Evolutionary conservation across 108 stramenopile species (phyloP).

Genomic region (Cyclotella atomus): DNA sequence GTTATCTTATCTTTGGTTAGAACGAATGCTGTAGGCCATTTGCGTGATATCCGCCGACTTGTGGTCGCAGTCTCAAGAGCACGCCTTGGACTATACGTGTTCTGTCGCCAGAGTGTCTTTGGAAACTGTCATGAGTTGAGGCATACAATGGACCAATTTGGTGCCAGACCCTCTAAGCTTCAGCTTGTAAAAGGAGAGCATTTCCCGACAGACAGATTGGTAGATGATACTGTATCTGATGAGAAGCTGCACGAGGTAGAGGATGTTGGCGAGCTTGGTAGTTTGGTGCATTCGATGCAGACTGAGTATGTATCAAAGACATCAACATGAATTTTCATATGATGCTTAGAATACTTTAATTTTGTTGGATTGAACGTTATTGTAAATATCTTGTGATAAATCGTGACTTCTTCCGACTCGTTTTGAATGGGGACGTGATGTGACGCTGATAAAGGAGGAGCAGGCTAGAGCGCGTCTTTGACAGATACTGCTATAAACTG

Average conservation of each 20-base stretch:
- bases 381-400: too few species aligned
- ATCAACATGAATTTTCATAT: not conserved
- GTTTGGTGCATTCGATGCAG: conserved; percentile 84
- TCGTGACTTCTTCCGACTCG: too few species aligned
- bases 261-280: conserved; percentile 74
- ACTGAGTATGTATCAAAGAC: conserved; percentile 33
- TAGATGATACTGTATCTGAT: conserved; percentile 45
- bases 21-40: conserved; percentile 92
- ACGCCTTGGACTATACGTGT: conserved; percentile 95
- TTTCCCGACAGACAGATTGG: conserved; percentile 60
- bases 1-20: conserved; percentile 95
- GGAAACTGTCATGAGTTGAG: conserved; percentile 75
- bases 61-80: conserved; percentile 97
- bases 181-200: conserved; percentile 77
- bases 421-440: too few species aligned
- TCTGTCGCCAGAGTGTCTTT: conserved; percentile 79
- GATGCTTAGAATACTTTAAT: too few species aligned
- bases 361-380: too few species aligned
- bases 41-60: conserved; percentile 95
- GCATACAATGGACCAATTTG: conserved; percentile 71
- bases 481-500: too few species aligned
- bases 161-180: conserved; percentile 55
- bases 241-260: conserved; percentile 67
- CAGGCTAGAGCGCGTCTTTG: too few species aligned
- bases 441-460: too few species aligned